A percentile compares a stretch with the other conserved stretches of the same genome.
Evolutionary conservation across 2,329 filamentous ascomycete genomes (phyloP).

Genomic region (Talaromyces sp.): DNA sequence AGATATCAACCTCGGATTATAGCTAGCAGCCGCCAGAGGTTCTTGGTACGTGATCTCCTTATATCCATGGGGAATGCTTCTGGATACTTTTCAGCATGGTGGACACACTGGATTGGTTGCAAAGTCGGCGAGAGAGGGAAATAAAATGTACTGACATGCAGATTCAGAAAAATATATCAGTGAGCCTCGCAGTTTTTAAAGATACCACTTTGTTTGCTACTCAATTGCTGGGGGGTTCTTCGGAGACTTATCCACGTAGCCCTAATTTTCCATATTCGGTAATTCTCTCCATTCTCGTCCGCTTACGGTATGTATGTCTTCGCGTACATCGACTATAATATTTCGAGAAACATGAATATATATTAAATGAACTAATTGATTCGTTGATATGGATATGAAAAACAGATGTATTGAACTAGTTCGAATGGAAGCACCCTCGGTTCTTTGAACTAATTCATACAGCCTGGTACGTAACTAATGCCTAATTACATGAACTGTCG

Average conservation of each 20-base stretch:
- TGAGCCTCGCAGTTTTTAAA: neutral
- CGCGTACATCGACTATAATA: neutral
- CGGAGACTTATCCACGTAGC: neutral
- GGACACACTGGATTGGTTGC: too few species aligned
- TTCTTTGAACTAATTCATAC: neutral
- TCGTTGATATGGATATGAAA: neutral
- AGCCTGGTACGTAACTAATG: neutral
- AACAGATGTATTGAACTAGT: neutral
- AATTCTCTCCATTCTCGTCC: neutral
- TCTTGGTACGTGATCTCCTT: neutral
- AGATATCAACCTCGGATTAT: neutral
- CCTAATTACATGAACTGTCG: too few species aligned
- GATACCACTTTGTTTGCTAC: neutral
- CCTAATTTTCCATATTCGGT: neutral
- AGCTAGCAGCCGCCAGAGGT: neutral
- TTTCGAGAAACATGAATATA: neutral
- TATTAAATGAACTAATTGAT: neutral
- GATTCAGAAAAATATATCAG: neutral
- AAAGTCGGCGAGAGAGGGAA: too few species aligned
- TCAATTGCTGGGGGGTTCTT: neutral
- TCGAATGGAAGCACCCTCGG: neutral
- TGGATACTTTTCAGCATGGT: neutral
- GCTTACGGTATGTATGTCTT: neutral
- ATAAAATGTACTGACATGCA: too few species aligned
- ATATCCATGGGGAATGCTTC: neutral